Percentiles rank a stretch among this genome's conserved stretches.
phyloP scores from a whole-genome alignment of 176 grass and related monocot species.

The Rhynchospora pubera region DNA sequence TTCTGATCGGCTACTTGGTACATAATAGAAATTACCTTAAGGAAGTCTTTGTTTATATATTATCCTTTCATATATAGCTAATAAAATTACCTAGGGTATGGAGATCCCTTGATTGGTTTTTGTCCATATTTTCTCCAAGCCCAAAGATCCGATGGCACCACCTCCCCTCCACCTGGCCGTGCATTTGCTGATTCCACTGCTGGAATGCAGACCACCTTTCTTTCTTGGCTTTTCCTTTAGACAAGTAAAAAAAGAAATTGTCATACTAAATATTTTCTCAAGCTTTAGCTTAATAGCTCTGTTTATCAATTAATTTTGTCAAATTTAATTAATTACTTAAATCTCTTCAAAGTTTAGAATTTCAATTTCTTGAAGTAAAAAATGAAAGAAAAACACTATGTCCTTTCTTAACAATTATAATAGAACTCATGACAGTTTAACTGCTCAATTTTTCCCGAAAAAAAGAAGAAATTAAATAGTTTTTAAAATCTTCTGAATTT shows the following conservation, averaged over 20 bases:
- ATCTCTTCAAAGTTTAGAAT: no score
- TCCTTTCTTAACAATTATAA: not conserved
- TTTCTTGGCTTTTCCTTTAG: constrained; percentile 50
- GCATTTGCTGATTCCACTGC: constrained; percentile 28
- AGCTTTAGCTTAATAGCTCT: not conserved
- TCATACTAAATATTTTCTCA: no score
- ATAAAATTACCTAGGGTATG: no score
- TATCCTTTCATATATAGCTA: no score
- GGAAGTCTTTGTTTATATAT: no score
- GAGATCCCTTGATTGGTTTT: no score
- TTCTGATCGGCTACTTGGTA: no score
- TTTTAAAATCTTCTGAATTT: not conserved
- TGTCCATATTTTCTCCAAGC: constrained; percentile 48
- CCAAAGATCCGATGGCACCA: constrained; percentile 63
- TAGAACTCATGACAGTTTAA: not conserved
- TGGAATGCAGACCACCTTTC: constrained; percentile 66
- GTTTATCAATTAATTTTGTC: no score
- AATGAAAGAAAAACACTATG: not conserved
- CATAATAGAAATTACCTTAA: no score
- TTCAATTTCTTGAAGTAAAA: no score
- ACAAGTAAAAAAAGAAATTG: not conserved
- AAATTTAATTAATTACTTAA: no score
- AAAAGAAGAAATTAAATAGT: not conserved
- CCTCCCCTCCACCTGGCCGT: constrained; percentile 46
- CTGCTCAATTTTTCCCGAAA: not conserved